Base-by-base conservation (phyloP, 2,329 filamentous ascomycete species). In the Arachnopeziza araneosa region DNA sequence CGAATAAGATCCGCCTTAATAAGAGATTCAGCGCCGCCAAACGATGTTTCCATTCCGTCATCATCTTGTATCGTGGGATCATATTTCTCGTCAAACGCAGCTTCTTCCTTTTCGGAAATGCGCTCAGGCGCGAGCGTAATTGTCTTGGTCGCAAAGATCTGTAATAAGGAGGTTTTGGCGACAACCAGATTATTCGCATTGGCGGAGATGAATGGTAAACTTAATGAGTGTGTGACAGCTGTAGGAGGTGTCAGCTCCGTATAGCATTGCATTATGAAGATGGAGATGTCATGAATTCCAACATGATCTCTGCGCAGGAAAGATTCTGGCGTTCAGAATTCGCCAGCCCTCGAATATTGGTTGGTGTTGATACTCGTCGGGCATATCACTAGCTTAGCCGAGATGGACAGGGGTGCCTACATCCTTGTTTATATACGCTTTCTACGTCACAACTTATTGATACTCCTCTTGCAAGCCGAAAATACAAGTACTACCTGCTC, bases 231-330 rank as follows among this genome's bases (percentile, higher is more conserved):
- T 71, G 91, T 93, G 77, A 98, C 92, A 74, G 93, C 93, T 74
- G 93, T 96, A 58, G 95, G 93, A 79, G 93, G 90, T 75, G 91
- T 87, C 74, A 99, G 82, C 82, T 99, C 95, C 72, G 91, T 93
- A 78, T 98, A 98, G 81, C 91, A 96, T 84, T 98, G 93, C 93
- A 98, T 98, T 71, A 66, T 73, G 62, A 57, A 53, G 51, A 66
- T 73, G 62, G 56, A 53, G 51, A 51, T 60, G 14, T 54, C 52
- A 53, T 58, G 19, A 54, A 50, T 50, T 57, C 49, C 57, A 64
- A 61, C 61, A 62, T 63, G 50, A 56, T 60, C 51, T 61, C 58
- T 21, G 24, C 26, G 26, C 26, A 30, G 26, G 26, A 30, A 30
- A 30, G 26, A 9, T 30, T 30, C 9, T 30, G 9, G 26, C 9